A percentile compares a stretch with the other conserved stretches of the same genome.
phyloP scores from a whole-genome alignment of 345 rosid species.

The Salix suchowensis region DNA sequence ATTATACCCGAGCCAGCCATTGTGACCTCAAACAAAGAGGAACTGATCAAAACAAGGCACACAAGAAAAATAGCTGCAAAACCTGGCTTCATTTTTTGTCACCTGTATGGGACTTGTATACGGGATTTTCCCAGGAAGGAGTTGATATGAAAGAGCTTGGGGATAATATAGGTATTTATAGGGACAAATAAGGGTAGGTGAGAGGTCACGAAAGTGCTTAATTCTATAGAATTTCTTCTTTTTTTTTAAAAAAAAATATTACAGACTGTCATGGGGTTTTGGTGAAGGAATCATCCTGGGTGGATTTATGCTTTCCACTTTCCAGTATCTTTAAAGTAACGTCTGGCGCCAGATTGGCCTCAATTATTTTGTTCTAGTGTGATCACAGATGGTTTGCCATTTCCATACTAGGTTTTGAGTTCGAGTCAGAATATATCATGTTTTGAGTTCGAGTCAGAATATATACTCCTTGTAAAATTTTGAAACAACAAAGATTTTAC shows the following conservation, averaged over 20 bases:
- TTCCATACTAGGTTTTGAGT: too few relatives aligned
- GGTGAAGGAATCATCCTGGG: not conserved
- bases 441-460: too few relatives aligned
- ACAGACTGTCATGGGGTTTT: constrained; percentile 22
- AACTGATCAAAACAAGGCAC: constrained; percentile 37
- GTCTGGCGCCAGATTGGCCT: too few relatives aligned
- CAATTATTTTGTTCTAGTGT: too few relatives aligned
- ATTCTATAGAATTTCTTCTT: not conserved
- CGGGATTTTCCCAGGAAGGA: not conserved
- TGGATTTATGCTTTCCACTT: too few relatives aligned
- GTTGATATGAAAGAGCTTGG: not conserved
- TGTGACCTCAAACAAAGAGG: constrained; percentile 44
- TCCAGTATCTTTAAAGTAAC: too few relatives aligned
- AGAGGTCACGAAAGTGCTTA: constrained; percentile 2
- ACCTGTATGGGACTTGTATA: not conserved
- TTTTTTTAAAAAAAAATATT: not conserved
- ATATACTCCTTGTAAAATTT: too few relatives aligned
- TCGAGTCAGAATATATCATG: too few relatives aligned
- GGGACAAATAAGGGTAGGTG: constrained; percentile 16
- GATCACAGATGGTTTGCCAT: too few relatives aligned
- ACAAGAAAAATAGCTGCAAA: constrained; percentile 23
- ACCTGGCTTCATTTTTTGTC: constrained; percentile 29
- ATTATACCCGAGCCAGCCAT: constrained; percentile 45
- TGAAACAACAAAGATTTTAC: too few relatives aligned
- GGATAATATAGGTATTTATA: constrained; percentile 21